These are phyloP conservation scores for Annulohypoxylon stygium DNA, from an alignment of 495 filamentous ascomycete species.

Conservation along the genomic window DNA sequence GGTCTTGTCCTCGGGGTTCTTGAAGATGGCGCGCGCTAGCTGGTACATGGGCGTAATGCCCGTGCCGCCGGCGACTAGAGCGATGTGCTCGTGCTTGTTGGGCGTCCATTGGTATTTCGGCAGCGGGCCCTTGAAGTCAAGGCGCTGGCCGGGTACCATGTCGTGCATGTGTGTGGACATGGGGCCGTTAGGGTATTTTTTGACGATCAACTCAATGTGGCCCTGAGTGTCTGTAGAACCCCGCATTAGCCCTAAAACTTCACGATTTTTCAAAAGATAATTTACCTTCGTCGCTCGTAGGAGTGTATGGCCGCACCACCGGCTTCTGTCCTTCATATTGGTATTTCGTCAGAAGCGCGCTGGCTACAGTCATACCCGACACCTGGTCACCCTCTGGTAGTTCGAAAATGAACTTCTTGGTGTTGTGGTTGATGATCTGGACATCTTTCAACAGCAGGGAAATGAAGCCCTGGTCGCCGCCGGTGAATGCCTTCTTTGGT, in stretches of 20 bases:
- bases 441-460: constrained; percentile 82
- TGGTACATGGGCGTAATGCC: constrained; percentile 96
- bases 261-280: background rate
- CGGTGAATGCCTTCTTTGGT: constrained; percentile 76
- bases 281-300: constrained; percentile 85
- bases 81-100: constrained; percentile 96
- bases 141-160: constrained; percentile 80
- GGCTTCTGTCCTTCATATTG: constrained; percentile 84
- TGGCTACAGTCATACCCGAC: constrained; percentile 83
- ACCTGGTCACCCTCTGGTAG: constrained; percentile 87
- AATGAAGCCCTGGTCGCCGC: constrained; percentile 88
- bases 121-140: constrained; percentile 94
- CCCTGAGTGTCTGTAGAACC: constrained; percentile 69
- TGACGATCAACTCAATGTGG: constrained; percentile 89
- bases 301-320: constrained; percentile 91
- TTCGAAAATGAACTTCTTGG: constrained; percentile 86
- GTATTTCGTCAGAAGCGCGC: constrained; percentile 89
- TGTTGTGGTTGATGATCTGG: constrained; percentile 86
- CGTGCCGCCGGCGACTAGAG: constrained; percentile 93
- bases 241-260: constrained; percentile 33
- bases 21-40: constrained; percentile 87
- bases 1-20: constrained; percentile 94
- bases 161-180: constrained; percentile 92
- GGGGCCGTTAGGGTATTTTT: constrained; percentile 87
- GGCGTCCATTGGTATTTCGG: constrained; percentile 91